Conservation (phyloP, 805 yeast genomes). For the Saturnispora zaruensis region DNA sequence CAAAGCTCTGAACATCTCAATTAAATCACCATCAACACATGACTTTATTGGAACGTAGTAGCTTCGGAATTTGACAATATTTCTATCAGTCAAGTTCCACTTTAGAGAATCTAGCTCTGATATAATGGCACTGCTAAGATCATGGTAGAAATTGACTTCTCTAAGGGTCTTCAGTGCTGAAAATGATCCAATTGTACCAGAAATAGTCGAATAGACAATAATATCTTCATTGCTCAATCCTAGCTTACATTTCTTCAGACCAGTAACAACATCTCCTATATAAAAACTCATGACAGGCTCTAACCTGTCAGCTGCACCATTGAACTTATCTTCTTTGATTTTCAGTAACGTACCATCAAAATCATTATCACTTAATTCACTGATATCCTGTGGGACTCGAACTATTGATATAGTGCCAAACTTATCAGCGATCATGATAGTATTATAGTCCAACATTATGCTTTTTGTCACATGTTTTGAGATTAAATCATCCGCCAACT, state of each 20-base stretch:
- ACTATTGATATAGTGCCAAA: slow-evolving; percentile 73
- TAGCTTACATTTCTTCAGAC: slow-evolving; percentile 46
- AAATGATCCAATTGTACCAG: slow-evolving; percentile 72
- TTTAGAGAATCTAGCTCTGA: slow-evolving; percentile 26
- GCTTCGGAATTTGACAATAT: slow-evolving; percentile 61
- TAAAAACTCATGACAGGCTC: slow-evolving; percentile 48
- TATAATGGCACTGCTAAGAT: slow-evolving; percentile 42
- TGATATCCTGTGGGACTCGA: slow-evolving; percentile 45
- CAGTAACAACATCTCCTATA: slow-evolving; percentile 62
- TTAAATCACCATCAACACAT: slow-evolving; percentile 81
- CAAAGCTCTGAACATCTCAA: slow-evolving; percentile 47
- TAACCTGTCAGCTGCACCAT: slow-evolving; percentile 48
- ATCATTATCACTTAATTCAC: slow-evolving; percentile 45
- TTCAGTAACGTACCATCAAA: slow-evolving; percentile 33
- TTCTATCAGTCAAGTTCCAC: slow-evolving; percentile 44
- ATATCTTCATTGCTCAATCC: slow-evolving; percentile 58
- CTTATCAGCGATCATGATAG: slow-evolving; percentile 77
- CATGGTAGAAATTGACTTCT: slow-evolving; percentile 52
- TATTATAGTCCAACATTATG: slow-evolving; percentile 58
- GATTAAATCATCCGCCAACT: slow-evolving; percentile 62
- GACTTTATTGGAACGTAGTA: slow-evolving; percentile 72
- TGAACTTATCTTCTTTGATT: slow-evolving; percentile 29
- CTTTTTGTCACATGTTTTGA: slow-evolving; percentile 59
- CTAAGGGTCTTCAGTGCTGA: slow-evolving; percentile 55
- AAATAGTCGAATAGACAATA: slow-evolving; percentile 64